A percentile compares a stretch with the other conserved stretches of the same genome.
Evolutionary conservation across 192 early-diverging fungal genomes (phyloP).

Genomic region (Podila horticola): DNA sequence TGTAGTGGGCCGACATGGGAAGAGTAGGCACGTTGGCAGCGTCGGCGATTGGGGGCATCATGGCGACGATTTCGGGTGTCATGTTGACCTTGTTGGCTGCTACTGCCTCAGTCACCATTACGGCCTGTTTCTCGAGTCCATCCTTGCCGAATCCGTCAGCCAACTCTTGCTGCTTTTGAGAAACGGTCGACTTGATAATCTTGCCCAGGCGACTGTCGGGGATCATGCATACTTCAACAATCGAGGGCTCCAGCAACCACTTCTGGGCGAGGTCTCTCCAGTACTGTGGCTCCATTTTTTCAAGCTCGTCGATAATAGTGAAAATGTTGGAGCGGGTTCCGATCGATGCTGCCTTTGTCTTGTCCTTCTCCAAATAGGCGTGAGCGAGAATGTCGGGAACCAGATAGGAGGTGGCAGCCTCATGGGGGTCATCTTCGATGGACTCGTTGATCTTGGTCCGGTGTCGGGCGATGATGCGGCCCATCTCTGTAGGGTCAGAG

Average conservation of each 20-base stretch:
- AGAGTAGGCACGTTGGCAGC: constrained; percentile 60
- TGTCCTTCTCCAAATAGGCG: constrained; percentile 59
- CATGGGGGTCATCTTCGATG: constrained; percentile 71
- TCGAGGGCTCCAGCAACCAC: constrained; percentile 66
- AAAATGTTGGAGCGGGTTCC: constrained; percentile 68
- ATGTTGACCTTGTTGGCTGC: constrained; percentile 50
- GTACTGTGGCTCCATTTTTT: constrained; percentile 56
- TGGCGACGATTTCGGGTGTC: constrained; percentile 54
- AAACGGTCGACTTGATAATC: constrained; percentile 54
- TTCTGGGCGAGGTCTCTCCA: constrained; percentile 64
- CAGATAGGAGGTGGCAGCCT: constrained; percentile 60
- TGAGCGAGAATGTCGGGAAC: constrained; percentile 68
- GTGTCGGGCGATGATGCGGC: constrained; percentile 52
- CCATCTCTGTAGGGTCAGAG: constrained; percentile 49
- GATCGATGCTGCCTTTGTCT: constrained; percentile 54
- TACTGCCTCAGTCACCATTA: constrained; percentile 32
- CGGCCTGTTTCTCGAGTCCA: constrained; percentile 59
- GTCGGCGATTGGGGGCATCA: constrained; percentile 78
- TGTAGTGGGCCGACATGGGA: constrained; percentile 24
- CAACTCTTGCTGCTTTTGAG: constrained; percentile 48
- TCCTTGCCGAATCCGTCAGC: constrained; percentile 51
- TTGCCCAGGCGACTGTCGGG: constrained; percentile 65
- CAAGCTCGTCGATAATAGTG: constrained; percentile 63
- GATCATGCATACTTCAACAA: constrained; percentile 66
- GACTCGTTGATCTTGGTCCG: constrained; percentile 56